Evolutionary conservation across 345 rosid genomes (phyloP).

Genomic region (Heritiera littoralis): DNA sequence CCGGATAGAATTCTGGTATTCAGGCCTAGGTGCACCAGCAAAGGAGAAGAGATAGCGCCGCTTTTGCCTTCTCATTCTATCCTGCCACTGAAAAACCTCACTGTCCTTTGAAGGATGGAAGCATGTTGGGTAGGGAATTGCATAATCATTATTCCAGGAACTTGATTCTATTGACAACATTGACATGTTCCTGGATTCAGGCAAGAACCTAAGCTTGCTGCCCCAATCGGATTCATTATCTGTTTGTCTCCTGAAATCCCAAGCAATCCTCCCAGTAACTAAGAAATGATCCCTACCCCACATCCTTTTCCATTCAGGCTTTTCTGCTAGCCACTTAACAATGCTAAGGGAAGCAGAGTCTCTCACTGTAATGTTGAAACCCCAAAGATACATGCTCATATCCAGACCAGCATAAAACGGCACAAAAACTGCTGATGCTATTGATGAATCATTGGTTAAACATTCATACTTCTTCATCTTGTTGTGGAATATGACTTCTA

Average conservation of each 20-base stretch:
- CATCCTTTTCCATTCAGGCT: slow-evolving; percentile 54
- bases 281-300: slow-evolving; percentile 61
- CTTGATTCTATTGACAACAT: slow-evolving; percentile 50
- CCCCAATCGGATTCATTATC: slow-evolving; percentile 46
- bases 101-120: slow-evolving; percentile 47
- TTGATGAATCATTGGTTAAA: slow-evolving; percentile 52
- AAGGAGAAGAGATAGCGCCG: slow-evolving; percentile 46
- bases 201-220: slow-evolving; percentile 44
- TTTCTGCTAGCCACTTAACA: slow-evolving; percentile 35
- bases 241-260: slow-evolving; percentile 46
- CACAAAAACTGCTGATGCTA: slow-evolving; percentile 56
- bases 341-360: slow-evolving; percentile 41
- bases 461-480: slow-evolving; percentile 60
- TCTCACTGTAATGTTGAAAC: slow-evolving; percentile 41
- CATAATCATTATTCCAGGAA: slow-evolving; percentile 45
- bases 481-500: slow-evolving; percentile 60
- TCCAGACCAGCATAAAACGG: slow-evolving; percentile 76
- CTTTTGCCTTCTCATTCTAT: slow-evolving; percentile 27
- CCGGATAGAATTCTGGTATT: slow-evolving; percentile 35
- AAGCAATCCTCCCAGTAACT: slow-evolving; percentile 52
- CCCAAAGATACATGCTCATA: slow-evolving; percentile 57
- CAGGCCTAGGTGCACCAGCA: slow-evolving; percentile 45
- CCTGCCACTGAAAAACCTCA: slow-evolving; percentile 49
- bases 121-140: slow-evolving; percentile 59
- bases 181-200: slow-evolving; percentile 47